A percentile compares a stretch with the other conserved stretches of the same genome.
Evolutionary conservation across 768 basidiomycete species (phyloP).

Genomic region (Tulasnella calospora): DNA sequence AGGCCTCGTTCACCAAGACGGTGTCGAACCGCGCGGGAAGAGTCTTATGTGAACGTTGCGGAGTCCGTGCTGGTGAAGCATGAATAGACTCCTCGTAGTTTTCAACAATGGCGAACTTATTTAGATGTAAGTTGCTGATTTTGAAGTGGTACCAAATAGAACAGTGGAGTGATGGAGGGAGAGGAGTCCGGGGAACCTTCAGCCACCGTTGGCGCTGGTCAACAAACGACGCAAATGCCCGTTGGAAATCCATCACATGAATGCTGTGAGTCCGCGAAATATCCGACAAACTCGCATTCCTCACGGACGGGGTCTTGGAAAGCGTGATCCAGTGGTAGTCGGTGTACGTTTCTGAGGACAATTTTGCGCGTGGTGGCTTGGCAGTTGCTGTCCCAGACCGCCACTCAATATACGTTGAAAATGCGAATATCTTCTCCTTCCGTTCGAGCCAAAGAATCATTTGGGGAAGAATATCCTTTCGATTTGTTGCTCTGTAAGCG

Average conservation of each 20-base stretch:
- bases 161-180: not conserved
- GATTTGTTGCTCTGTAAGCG: constrained; percentile 20
- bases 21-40: constrained; percentile 4
- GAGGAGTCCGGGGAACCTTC: not conserved
- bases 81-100: constrained; percentile 6
- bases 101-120: not conserved
- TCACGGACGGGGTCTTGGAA: not conserved
- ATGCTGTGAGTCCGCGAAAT: not conserved
- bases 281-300: not conserved
- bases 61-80: not conserved
- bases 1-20: constrained; percentile 8
- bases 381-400: not conserved
- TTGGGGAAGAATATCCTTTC: not conserved
- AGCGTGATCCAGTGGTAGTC: not conserved
- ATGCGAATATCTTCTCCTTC: constrained; percentile 11
- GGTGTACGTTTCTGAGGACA: not conserved
- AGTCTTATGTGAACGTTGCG: not conserved
- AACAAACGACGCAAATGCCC: not conserved
- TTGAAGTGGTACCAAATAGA: not conserved
- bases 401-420: not conserved
- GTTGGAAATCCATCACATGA: not conserved
- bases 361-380: not conserved
- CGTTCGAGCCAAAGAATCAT: constrained; percentile 20
- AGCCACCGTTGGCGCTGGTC: not conserved
- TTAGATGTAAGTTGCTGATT: not conserved